Evolutionary conservation across 805 yeast species (phyloP).

Genomic region (Sungouiozyma ichnusensis): DNA sequence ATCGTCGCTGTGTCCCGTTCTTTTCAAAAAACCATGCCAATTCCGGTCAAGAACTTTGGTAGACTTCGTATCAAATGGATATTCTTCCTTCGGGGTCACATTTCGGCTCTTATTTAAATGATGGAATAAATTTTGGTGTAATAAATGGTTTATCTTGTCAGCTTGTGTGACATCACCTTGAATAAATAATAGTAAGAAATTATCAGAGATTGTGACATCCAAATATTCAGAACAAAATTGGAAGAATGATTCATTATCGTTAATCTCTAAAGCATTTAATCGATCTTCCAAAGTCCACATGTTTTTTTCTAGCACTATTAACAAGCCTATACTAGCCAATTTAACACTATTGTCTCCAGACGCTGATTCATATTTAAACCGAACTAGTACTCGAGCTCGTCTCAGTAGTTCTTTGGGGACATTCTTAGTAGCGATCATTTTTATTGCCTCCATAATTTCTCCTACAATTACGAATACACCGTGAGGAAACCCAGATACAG

Average conservation of each 20-base stretch:
- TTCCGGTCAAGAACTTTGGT: constrained; percentile 33
- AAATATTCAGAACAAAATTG: constrained; percentile 25
- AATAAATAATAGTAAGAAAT: constrained; percentile 33
- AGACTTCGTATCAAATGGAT: constrained; percentile 15
- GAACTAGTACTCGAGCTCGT: constrained; percentile 37
- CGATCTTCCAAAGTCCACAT: constrained; percentile 47
- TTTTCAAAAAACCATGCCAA: constrained; percentile 27
- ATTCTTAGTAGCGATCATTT: constrained; percentile 2
- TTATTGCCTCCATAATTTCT: constrained; percentile 28
- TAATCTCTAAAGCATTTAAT: constrained; percentile 42
- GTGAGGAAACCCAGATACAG: constrained; percentile 41
- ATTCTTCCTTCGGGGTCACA: background rate
- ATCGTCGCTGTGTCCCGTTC: constrained; percentile 34
- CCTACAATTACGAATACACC: constrained; percentile 31
- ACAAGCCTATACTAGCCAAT: constrained; percentile 39
- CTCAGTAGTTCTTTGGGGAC: constrained; percentile 31
- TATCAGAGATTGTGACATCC: constrained; percentile 10
- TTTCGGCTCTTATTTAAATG: constrained; percentile 14
- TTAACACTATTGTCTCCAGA: constrained; percentile 36
- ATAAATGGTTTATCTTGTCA: constrained; percentile 18
- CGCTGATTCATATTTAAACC: constrained; percentile 38
- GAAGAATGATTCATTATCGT: constrained; percentile 31
- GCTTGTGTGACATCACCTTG: constrained; percentile 38
- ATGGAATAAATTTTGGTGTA: constrained; percentile 20
- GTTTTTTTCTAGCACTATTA: constrained; percentile 45